Conservation (phyloP, 2,329 filamentous ascomycete species). For the Apiospora pterosperma region DNA sequence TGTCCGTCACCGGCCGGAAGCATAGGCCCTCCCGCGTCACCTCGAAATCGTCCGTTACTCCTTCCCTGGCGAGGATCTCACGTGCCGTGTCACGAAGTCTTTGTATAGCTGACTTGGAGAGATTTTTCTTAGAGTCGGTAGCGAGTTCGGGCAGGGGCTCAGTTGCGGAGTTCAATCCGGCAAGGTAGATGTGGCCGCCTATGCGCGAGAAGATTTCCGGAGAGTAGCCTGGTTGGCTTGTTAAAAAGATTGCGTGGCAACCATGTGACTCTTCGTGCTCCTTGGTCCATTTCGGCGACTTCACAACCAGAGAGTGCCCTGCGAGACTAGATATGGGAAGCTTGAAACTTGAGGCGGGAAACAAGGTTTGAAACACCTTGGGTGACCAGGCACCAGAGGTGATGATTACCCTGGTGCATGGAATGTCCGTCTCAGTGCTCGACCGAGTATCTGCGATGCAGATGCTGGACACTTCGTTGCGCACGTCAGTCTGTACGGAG, state of each 20-base stretch:
- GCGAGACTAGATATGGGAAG: conserved; percentile 62
- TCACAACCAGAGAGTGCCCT: conserved; percentile 69
- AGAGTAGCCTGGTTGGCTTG: conserved; percentile 50
- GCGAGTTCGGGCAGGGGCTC: conserved; percentile 59
- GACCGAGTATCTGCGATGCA: conserved; percentile 42
- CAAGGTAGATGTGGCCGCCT: conserved; percentile 68
- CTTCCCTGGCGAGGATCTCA: conserved; percentile 39
- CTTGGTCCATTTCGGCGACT: conserved; percentile 50
- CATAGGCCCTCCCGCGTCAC: conserved; percentile 65
- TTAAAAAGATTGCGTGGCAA: conserved; percentile 69
- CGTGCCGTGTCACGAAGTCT: conserved; percentile 46
- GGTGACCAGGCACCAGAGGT: conserved; percentile 71
- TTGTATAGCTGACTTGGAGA: conserved; percentile 44
- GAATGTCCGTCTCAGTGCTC: conserved; percentile 47
- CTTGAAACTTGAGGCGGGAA: conserved; percentile 48
- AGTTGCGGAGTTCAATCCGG: conserved; percentile 62
- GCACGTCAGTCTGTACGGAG: conserved; percentile 46
- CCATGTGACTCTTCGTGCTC: conserved; percentile 37
- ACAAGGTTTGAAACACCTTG: conserved; percentile 60
- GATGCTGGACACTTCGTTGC: conserved; percentile 49
- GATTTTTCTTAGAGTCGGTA: conserved; percentile 36
- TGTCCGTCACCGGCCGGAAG: conserved; percentile 66
- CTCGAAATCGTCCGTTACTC: conserved; percentile 49
- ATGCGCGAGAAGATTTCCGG: conserved; percentile 69
- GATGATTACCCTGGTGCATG: conserved; percentile 64